Evolutionary conservation across 2,329 filamentous ascomycete genomes (phyloP), one percentile per base, ranked within the genome.

Genomic region (Didymella pomorum): DNA sequence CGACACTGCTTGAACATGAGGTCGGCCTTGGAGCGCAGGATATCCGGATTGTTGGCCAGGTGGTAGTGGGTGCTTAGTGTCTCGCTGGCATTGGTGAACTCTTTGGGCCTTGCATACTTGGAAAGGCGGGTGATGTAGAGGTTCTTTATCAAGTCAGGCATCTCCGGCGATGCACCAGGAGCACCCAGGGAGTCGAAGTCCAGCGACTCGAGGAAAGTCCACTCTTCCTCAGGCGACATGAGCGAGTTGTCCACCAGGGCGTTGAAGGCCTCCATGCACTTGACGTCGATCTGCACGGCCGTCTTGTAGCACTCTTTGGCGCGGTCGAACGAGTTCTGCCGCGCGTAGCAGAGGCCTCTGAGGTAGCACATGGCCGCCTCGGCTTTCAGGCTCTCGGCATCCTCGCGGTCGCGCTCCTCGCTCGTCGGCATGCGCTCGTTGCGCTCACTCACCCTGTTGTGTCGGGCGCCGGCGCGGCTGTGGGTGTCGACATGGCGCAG

Each of bases 261-360:
- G 70, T 97, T 93, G 73, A 99, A 98, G 0, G 95, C 95, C 78
- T 99, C 95, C 73, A 97, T 98, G 79, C 95, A 99, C 76, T 97
- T 93, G 3, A 98, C 93, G 73, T 99, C 95, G 71, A 99, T 97
- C 61, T 91, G 88, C 44, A 98, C 93, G 2, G 95, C 95, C 70
- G 96, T 92, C 80, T 97, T 98, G 83, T 98, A 99, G 80, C 95
- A 98, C 71, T 98, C 93, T 76, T 97, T 97, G 51, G 95, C 95
- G 31, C 93, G 89, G 75, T 99, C 95, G 70, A 98, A 98, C 25
- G 94, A 91, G 77, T 98, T 99, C 76, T 97, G 92, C 78, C 97
- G 97, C 7, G 95, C 93, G 75, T 93, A 97, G 82, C 96, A 98
- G 48, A 97, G 85, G 5, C 95, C 95, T 23, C 95, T 85, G 51